Percentiles rank a stretch among this genome's conserved stretches.
These are phyloP conservation scores for Sordariomycetes sp. DNA, from an alignment of 2,329 filamentous ascomycete genomes.

Conservation along the genomic window DNA sequence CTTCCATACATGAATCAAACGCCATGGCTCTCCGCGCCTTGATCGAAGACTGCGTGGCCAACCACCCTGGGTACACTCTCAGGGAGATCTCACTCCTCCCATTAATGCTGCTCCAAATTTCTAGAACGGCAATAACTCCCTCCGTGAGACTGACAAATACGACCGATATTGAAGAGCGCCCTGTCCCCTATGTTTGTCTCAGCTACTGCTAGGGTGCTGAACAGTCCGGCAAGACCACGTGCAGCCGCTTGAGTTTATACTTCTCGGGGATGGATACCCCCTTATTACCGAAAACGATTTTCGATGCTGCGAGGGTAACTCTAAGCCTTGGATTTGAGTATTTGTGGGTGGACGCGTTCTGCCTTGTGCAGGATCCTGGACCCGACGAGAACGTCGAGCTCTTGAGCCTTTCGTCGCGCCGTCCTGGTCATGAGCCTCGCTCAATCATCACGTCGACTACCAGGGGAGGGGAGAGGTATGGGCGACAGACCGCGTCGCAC, in stretches of 20 bases:
- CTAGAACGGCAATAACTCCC: neutral
- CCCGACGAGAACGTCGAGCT: constrained; percentile 7
- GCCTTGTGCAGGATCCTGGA: constrained; percentile 8
- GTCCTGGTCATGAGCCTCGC: neutral
- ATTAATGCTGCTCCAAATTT: neutral
- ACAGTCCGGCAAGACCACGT: neutral
- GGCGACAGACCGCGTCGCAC: neutral
- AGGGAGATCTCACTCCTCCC: neutral
- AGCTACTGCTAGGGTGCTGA: constrained; percentile 10
- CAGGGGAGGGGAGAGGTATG: neutral
- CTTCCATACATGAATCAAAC: neutral
- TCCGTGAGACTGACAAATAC: neutral
- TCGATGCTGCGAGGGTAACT: neutral
- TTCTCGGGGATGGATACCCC: neutral
- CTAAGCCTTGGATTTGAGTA: constrained; percentile 4
- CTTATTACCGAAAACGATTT: neutral
- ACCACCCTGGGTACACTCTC: neutral
- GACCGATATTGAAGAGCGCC: neutral
- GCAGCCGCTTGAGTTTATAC: neutral
- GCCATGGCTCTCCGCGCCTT: too few relatives aligned
- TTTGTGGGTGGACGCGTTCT: constrained; percentile 10
- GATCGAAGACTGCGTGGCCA: neutral
- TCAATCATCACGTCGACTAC: neutral
- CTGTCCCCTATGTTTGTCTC: constrained; percentile 6
- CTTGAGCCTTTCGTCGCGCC: neutral